Evolutionary conservation across 208 protist species (phyloP), one percentile per base, ranked within the genome.

Genomic region (Wallacemonas sp.): DNA sequence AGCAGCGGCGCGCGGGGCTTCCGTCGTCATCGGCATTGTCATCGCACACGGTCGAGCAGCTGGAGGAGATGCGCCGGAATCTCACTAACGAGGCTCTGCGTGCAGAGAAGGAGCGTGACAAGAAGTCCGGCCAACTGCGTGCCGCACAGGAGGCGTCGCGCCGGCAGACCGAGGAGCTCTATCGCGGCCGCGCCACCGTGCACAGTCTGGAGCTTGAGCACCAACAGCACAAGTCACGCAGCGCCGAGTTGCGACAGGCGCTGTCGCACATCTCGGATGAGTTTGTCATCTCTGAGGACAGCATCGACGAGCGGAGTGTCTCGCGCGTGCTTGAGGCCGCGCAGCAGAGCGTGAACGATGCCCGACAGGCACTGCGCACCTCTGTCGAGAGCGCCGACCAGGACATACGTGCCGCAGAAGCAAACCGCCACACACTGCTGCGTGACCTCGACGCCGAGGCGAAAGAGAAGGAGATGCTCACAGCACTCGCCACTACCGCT

Each of bases 381-480:
- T 19, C 27, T 12, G 8, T 70, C 19, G 30, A 55, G 27, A 17
- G 1, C 16, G 52, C 63, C 47, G 77, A 69, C 19, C 66, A 30
- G 46, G 56, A 61, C 3, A 29, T 77, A 4, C 49, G 43, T n/a
- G 26, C n/a, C 16, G 36, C 60, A 2, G 84, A 94, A 58, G 76
- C 72, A 2, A 26, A 49, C 17, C 66, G 66, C 27, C 62, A 75
- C 29, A 26, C 6, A 16, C 16, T 64, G 24, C 64, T 86, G 39
- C 85, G 83, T 23, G 21, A 30, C 16, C 58, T 88, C 56, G 85
- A 90, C 44, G 70, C 76, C 1, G 83, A 81, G 34, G 54, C 32
- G 6, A 87, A 86, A 58, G 88, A 94, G 68, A 52, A 61, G n/a
- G 82, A 89, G 56, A 86, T 94, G 80, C 24, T 67, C 12, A 27